These are phyloP conservation scores for Ilex asprella DNA, from an alignment of 257 asterid species.

Conservation along the genomic window DNA sequence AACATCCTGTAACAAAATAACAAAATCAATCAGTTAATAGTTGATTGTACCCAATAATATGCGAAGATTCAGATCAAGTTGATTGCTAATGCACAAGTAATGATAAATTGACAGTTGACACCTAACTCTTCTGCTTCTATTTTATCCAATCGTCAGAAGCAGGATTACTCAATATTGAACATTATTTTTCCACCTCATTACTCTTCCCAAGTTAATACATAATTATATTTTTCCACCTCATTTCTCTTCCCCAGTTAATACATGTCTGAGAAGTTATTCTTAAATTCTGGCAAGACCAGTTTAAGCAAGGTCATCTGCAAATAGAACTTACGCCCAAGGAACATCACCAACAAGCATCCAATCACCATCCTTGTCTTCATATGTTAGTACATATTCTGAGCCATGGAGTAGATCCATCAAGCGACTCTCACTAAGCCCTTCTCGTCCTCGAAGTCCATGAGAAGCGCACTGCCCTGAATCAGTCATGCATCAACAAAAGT, in stretches of 20 bases:
- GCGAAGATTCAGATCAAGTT: too few species aligned
- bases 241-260: neutral
- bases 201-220: too few species aligned
- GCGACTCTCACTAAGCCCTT: conserved; percentile 28
- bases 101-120: neutral
- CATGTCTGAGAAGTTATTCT: too few species aligned
- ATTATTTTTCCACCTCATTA: too few species aligned
- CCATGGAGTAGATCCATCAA: conserved; percentile 59
- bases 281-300: too few species aligned
- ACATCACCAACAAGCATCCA: conserved; percentile 96
- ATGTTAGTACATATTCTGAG: conserved; percentile 65
- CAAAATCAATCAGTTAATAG: neutral
- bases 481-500: neutral
- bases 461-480: neutral
- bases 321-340: conserved; percentile 71
- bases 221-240: too few species aligned
- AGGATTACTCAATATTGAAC: too few species aligned
- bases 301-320: too few species aligned
- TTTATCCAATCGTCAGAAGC: too few species aligned
- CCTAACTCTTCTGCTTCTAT: too few species aligned
- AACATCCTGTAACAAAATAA: conserved; percentile 57
- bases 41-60: neutral
- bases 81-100: too few species aligned
- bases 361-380: conserved; percentile 75
- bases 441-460: conserved; percentile 14